Evolutionary conservation across 2,329 filamentous ascomycete genomes (phyloP).

Genomic region (Orbilia quercus): DNA sequence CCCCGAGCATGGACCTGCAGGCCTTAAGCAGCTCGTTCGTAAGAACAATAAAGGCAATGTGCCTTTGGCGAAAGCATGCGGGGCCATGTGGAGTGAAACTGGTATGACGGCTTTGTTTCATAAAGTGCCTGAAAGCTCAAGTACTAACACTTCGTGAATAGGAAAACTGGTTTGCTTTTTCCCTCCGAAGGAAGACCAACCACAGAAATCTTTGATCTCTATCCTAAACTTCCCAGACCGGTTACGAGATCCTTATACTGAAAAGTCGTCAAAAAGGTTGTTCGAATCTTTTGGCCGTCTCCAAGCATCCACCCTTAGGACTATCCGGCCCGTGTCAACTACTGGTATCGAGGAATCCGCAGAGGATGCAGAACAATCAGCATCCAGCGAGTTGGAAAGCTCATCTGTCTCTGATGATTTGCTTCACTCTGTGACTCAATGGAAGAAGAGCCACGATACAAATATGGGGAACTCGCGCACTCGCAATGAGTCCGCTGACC

Average conservation of each 20-base stretch:
- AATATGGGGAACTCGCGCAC: constrained; percentile 17
- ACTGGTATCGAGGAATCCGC: constrained; percentile 26
- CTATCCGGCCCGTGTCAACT: constrained; percentile 57
- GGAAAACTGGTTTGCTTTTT: constrained; percentile 76
- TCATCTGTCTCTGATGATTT: constrained; percentile 47
- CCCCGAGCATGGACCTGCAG: constrained; percentile 27
- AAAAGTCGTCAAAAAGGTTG: constrained; percentile 64
- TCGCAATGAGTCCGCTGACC: constrained; percentile 49
- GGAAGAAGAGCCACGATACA: constrained; percentile 33
- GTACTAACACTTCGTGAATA: constrained; percentile 20
- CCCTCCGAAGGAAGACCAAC: constrained; percentile 72
- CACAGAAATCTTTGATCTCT: constrained; percentile 68
- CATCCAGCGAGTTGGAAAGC: constrained; percentile 33
- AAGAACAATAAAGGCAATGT: constrained; percentile 69
- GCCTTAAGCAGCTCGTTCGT: constrained; percentile 49
- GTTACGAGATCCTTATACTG: constrained; percentile 62
- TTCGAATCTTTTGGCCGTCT: constrained; percentile 75
- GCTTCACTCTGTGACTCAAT: constrained; percentile 30
- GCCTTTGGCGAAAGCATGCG: constrained; percentile 70
- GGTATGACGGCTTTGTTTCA: constrained; percentile 16
- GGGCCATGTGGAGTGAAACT: constrained; percentile 59
- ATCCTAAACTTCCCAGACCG: constrained; percentile 66
- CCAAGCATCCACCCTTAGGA: constrained; percentile 67
- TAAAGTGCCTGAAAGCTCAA: too few species aligned
- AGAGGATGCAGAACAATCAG: constrained; percentile 40